Evolutionary conservation across 2,329 filamentous ascomycete species (phyloP).

Genomic region (Teratosphaeria nubilosa): DNA sequence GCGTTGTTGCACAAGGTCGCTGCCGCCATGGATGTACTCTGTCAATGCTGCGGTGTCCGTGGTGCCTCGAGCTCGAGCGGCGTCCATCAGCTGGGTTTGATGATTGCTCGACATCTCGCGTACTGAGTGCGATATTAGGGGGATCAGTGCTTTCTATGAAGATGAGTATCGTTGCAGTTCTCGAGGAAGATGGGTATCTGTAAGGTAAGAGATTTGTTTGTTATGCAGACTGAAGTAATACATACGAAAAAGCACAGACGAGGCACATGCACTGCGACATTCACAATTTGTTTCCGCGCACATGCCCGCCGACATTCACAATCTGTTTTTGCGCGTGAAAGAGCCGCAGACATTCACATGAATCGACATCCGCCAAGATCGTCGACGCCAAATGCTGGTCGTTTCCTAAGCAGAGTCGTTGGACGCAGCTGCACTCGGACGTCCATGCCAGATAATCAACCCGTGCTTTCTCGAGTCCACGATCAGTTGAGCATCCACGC

Average conservation of each 20-base stretch:
- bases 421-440: neutral
- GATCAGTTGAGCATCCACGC: neutral
- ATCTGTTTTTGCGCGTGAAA: neutral
- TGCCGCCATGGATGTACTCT: neutral
- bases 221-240: neutral
- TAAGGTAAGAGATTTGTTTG: neutral
- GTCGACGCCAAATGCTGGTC: neutral
- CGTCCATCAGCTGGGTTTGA: neutral
- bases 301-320: neutral
- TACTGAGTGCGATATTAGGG: neutral
- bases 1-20: neutral
- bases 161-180: neutral
- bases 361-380: neutral
- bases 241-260: neutral
- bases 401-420: neutral
- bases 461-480: neutral
- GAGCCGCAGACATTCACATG: neutral
- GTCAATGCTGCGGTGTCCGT: neutral
- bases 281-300: too few relatives aligned
- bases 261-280: too few relatives aligned
- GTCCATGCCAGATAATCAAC: neutral
- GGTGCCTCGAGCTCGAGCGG: neutral
- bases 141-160: neutral
- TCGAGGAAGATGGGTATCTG: neutral
- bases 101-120: neutral